A percentile compares a stretch with the other conserved stretches of the same genome.
phyloP scores from a whole-genome alignment of 768 basidiomycete species.

The Lepiota venenata region DNA sequence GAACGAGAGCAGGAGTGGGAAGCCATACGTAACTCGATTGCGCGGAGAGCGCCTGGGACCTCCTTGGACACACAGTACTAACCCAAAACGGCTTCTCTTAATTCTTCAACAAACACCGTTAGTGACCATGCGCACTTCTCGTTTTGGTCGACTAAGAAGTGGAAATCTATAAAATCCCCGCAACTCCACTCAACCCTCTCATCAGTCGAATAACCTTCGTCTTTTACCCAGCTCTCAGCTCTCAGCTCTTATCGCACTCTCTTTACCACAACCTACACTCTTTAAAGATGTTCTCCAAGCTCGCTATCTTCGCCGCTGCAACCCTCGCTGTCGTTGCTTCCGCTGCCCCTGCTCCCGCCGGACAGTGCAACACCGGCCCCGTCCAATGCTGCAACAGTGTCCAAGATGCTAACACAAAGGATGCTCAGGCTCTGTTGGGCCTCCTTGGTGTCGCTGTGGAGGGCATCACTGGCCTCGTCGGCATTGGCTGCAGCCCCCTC shows the following conservation, averaged over 20 bases:
- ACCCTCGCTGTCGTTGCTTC: slow-evolving; percentile 7
- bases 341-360: background rate
- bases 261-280: slow-evolving; percentile 1
- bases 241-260: background rate
- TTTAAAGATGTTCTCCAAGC: slow-evolving; percentile 4
- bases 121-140: too few relatives aligned
- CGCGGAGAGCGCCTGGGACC: too few relatives aligned
- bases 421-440: slow-evolving; percentile 11
- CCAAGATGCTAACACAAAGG: background rate
- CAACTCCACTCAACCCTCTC: too few relatives aligned
- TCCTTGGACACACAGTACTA: too few relatives aligned
- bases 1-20: too few relatives aligned
- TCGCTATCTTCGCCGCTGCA: slow-evolving; percentile 5
- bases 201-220: too few relatives aligned
- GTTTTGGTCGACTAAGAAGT: too few relatives aligned
- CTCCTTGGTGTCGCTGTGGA: slow-evolving; percentile 21
- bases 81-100: too few relatives aligned
- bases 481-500: slow-evolving; percentile 26
- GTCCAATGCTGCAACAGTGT: slow-evolving; percentile 4
- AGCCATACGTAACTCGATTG: too few relatives aligned
- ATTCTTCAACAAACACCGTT: too few relatives aligned
- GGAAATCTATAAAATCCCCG: too few relatives aligned
- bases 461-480: slow-evolving; percentile 22
- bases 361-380: background rate
- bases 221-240: background rate